A percentile compares a stretch with the other conserved stretches of the same genome.
phyloP scores from a whole-genome alignment of 1,139 yeast genomes.

The Yamadazyma friedrichii region DNA sequence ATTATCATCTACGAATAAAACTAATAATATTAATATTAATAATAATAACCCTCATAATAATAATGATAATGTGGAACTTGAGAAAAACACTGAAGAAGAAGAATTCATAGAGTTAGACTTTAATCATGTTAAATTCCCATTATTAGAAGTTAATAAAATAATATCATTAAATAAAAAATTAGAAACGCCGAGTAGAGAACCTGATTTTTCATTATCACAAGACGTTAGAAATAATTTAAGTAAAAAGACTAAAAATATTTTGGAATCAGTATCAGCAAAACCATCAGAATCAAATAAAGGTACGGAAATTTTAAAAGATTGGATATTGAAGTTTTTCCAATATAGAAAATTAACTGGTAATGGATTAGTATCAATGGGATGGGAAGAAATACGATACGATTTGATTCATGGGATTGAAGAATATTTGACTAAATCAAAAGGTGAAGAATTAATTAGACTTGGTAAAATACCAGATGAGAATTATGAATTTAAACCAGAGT shows the following conservation, averaged over 20 bases:
- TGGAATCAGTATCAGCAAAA: slow-evolving; percentile 2
- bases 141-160: slow-evolving; percentile 1
- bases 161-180: slow-evolving; percentile 1
- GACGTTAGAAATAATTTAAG: slow-evolving; percentile 2
- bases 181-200: too few relatives aligned
- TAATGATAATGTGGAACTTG: background rate
- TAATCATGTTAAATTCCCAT: slow-evolving; percentile 7
- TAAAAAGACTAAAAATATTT: slow-evolving; percentile 1
- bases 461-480: background rate
- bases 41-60: background rate
- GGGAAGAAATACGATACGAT: slow-evolving; percentile 47
- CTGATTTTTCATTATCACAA: slow-evolving; percentile 3
- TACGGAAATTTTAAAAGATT: slow-evolving; percentile 26
- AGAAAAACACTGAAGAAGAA: slow-evolving; percentile 6
- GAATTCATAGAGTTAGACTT: slow-evolving; percentile 1
- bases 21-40: too few relatives aligned
- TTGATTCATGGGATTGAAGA: slow-evolving; percentile 38
- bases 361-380: slow-evolving; percentile 42
- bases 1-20: background rate
- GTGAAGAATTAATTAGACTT: slow-evolving; percentile 20
- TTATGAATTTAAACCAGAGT: slow-evolving; percentile 16
- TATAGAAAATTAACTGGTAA: slow-evolving; percentile 39
- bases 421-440: slow-evolving; percentile 33
- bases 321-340: slow-evolving; percentile 39
- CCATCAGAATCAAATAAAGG: slow-evolving; percentile 30